Percentiles rank a stretch among this genome's conserved stretches.
Conservation (phyloP, 192 early-diverging fungal genomes). For the Coemansia furcata region DNA sequence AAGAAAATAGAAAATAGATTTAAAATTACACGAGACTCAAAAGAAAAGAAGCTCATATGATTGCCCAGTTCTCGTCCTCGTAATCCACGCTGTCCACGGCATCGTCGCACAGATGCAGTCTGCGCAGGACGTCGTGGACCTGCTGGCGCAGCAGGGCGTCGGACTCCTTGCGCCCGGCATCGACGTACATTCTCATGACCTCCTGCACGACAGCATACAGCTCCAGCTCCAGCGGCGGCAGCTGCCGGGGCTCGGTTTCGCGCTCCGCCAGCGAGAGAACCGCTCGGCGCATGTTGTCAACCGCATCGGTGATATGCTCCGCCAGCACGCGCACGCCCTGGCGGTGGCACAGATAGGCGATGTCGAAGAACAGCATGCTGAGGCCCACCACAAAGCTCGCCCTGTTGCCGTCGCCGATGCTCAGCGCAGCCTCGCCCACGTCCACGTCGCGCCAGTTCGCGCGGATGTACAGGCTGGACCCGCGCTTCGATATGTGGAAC, state of each 20-base stretch:
- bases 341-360: conserved; percentile 38
- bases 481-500: conserved; percentile 37
- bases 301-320: conserved; percentile 30
- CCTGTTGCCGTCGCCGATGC: conserved; percentile 15
- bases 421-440: conserved; percentile 35
- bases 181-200: conserved; percentile 31
- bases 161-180: neutral
- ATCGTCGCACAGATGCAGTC: conserved; percentile 49
- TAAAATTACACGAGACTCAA: neutral
- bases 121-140: conserved; percentile 33
- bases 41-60: conserved; percentile 15
- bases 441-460: conserved; percentile 39
- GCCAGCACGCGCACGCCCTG: conserved; percentile 32
- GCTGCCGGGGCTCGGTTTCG: conserved; percentile 12
- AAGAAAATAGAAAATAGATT: neutral
- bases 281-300: conserved; percentile 36
- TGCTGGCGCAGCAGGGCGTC: conserved; percentile 19
- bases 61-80: conserved; percentile 48
- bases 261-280: conserved; percentile 22
- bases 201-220: conserved; percentile 34
- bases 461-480: conserved; percentile 34
- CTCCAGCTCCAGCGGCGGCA: conserved; percentile 32
- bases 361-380: conserved; percentile 43
- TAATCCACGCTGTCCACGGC: conserved; percentile 35
- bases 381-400: conserved; percentile 43